Evolutionary conservation across 2,329 filamentous ascomycete species (phyloP), one percentile per base, ranked within the genome.

Genomic region (Colletotrichum tanaceti): DNA sequence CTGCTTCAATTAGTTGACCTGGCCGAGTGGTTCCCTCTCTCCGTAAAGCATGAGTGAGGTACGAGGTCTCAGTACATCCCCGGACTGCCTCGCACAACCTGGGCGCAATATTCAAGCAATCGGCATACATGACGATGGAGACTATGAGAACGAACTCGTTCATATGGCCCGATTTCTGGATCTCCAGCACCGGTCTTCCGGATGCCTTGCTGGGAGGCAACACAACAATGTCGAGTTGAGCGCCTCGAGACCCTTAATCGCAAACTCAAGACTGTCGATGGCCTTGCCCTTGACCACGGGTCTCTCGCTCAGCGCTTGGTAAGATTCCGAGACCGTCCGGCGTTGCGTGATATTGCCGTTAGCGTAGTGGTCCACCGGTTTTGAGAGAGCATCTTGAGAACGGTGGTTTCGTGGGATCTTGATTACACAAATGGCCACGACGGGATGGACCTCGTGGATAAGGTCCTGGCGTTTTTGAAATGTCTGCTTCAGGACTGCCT

Each of bases 41-140:
- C 77, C 77, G 14, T 70, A 63, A 5, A 58, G 47, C 11, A 79
- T 75, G 10, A n/a, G 32, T 75, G 10, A n/a, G 32, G 14, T 77
- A 77, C 1, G 68, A 63, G 10, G 70, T 70, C 0, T 57, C 52
- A 1, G 72, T 72, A 49, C 76, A 77, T 1, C 49, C 11, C 43
- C 68, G 72, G 7, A 62, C 71, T 7, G 60, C 47, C 13, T 49
- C 24, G 32, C 71, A 73, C 13, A 77, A 55, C 53, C 74, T 71
- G 11, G 76, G 75, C 1, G 72, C 71, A 11, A 75, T 46, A 2
- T 5, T 10, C 28, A 59, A 28, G 65, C 73, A 77, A 2, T 67
- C 70, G 3, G 39, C n/a, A 22, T 53, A 59, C 22, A 76, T 65
- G 0, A 41, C 18, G 3, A 70, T 10, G 58, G 77, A 74, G 0